phyloP scores from a whole-genome alignment of 805 yeast species.

The Dipodascus albidus region DNA sequence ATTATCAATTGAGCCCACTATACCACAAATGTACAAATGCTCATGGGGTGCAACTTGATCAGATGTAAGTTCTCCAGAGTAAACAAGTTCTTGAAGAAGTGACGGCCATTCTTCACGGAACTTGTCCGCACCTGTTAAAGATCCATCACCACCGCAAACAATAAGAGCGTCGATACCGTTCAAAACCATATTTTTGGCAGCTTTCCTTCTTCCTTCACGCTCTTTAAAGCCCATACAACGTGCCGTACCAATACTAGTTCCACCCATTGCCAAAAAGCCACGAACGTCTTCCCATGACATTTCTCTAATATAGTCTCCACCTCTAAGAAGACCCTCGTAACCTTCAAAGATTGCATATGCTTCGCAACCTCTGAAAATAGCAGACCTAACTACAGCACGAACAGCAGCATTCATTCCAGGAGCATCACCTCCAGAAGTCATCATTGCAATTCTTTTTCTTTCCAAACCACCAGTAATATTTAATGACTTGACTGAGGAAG shows the following conservation, averaged over 20 bases:
- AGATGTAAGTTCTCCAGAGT: conserved; percentile 41
- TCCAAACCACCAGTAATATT: conserved; percentile 1
- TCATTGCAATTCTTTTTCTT: conserved; percentile 67
- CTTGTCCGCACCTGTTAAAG: conserved; percentile 93
- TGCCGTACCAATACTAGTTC: conserved; percentile 95
- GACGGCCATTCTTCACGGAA: conserved; percentile 94
- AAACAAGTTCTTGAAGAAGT: conserved; percentile 59
- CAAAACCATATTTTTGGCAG: conserved; percentile 72
- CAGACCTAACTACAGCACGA: conserved; percentile 89
- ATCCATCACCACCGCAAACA: conserved; percentile 98
- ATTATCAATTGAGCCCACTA: conserved; percentile 95
- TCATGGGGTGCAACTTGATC: conserved; percentile 49
- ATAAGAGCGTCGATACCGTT: conserved; percentile 90
- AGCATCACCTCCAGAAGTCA: conserved; percentile 98
- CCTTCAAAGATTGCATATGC: conserved; percentile 91
- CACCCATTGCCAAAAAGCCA: conserved; percentile 87
- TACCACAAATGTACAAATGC: conserved; percentile 77
- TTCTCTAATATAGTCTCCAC: conserved; percentile 66
- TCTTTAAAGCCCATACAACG: conserved; percentile 79
- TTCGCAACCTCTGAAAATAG: conserved; percentile 78
- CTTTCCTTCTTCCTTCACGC: conserved; percentile 70
- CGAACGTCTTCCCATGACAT: conserved; percentile 93
- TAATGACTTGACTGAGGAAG: conserved; percentile 2
- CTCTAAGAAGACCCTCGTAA: conserved; percentile 82
- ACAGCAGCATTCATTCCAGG: conserved; percentile 98